Conservation (phyloP, 139 green algal species). For the Astrephomene gubernaculifera region DNA sequence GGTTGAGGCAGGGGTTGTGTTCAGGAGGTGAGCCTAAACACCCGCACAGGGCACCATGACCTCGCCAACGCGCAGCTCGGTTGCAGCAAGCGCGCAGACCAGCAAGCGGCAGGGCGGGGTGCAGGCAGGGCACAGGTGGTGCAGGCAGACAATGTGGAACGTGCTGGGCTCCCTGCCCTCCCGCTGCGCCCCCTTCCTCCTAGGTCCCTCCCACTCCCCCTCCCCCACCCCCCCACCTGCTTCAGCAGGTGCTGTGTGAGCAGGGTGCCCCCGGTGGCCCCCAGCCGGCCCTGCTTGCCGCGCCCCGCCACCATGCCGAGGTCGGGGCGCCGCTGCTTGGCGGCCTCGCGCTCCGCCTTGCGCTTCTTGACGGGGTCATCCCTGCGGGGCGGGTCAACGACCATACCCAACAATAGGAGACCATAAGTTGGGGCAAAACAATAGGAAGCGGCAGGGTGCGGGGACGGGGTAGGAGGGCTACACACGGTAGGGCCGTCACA, state of each 20-base stretch:
- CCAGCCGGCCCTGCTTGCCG: constrained; percentile 79
- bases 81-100: no score
- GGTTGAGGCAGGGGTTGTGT: no score
- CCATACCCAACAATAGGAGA: no score
- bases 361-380: constrained; percentile 40
- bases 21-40: neutral
- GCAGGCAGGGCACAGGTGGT: no score
- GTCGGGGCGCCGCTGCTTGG: constrained; percentile 73
- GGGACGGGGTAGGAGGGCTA: no score
- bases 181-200: neutral
- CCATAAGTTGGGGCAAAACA: no score
- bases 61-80: neutral
- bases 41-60: neutral
- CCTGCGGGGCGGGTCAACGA: constrained; percentile 3
- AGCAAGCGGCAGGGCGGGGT: neutral
- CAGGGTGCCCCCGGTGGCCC: constrained; percentile 80
- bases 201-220: neutral
- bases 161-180: neutral
- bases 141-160: neutral
- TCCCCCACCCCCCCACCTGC: constrained; percentile 25
- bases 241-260: constrained; percentile 92
- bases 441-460: no score
- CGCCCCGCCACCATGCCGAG: constrained; percentile 64
- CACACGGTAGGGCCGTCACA: no score
- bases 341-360: constrained; percentile 53